Base-by-base conservation (phyloP, 208 protist genomes). In the Trichomonas vaginalis region DNA sequence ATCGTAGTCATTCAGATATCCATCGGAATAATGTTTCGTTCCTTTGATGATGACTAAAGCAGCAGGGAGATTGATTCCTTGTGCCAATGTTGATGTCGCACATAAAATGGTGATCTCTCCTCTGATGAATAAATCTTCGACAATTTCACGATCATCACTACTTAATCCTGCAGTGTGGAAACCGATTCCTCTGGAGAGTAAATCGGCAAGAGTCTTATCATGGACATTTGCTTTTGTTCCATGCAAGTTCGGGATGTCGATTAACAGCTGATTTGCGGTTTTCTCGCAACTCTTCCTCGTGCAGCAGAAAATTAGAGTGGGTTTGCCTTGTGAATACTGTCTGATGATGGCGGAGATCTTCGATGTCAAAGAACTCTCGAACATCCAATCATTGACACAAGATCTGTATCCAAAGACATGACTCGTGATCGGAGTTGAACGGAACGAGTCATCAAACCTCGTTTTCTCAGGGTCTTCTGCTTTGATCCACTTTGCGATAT, bases 401-500 rank as follows among this genome's bases (percentile, higher is more conserved):
- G 45, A 79, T 82, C 17, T 48, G n/a, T 95, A 86, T 21, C 56
- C 92, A 95, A 70, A 95, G 61, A 96, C 32, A 40, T 49, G 70
- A 45, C 3, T 48, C 0, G 40, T n/a, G 8, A 95, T 70, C 95
- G 14, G 10, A 8, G 95, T 61, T 40, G 12, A 23, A 0, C 49
- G 8, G 35, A 35, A 62, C 48, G 0, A 39, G 96, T 96, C 79
- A 51, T 96, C n/a, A 96, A 95, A 82, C 37, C 14, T 48, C 0
- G 86, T 92, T 35, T 92, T 51, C 35, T 83, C 79, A 23, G 35
- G 35, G n/a, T 48, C 0, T 35, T 98, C 96, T 2, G 99, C 99
- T 61, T 99, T 98, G 35, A 99, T 96, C 96, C 99, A 99, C 21
- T 97, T 96, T 0, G 99, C 99, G n/a, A 99, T 99, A 97, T 99